These are phyloP conservation scores for Mycena venus DNA, from an alignment of 768 basidiomycete species.

Conservation along the genomic window DNA sequence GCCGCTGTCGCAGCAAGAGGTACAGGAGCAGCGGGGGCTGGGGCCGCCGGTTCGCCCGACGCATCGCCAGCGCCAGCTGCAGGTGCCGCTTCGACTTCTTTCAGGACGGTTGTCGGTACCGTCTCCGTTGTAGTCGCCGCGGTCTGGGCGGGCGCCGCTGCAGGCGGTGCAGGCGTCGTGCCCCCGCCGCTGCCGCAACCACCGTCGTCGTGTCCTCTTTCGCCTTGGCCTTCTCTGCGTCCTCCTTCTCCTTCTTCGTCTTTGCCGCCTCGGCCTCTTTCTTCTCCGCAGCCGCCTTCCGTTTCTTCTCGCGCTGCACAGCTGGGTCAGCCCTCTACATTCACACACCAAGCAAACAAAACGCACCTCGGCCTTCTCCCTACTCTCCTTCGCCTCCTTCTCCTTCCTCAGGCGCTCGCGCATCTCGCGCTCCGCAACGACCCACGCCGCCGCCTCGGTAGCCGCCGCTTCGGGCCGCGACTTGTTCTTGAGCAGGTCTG, in stretches of 20 bases:
- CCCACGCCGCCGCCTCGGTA: conserved; percentile 77
- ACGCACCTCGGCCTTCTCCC: conserved; percentile 77
- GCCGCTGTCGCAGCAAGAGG: neutral
- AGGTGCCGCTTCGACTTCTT: neutral
- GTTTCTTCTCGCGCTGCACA: conserved; percentile 61
- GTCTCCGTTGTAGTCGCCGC: neutral
- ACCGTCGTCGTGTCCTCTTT: conserved; percentile 46
- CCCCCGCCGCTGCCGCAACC: neutral
- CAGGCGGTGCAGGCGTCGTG: neutral
- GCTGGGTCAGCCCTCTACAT: neutral
- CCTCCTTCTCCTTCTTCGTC: conserved; percentile 64
- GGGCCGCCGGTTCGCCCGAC: neutral
- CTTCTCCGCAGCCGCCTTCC: conserved; percentile 68
- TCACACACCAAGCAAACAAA: neutral
- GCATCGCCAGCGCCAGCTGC: neutral
- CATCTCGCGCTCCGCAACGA: conserved; percentile 80
- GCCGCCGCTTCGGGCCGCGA: conserved; percentile 84
- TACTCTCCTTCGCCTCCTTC: conserved; percentile 77
- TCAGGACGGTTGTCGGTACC: neutral
- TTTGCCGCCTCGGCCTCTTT: conserved; percentile 78
- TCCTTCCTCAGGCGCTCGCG: conserved; percentile 80
- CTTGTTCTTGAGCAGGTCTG: conserved; percentile 89
- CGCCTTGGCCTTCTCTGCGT: conserved; percentile 65
- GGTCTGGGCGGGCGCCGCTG: neutral
- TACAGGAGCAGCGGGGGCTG: neutral